Conservation (phyloP, 2,329 filamentous ascomycete genomes). For the Colletotrichum truncatum region DNA sequence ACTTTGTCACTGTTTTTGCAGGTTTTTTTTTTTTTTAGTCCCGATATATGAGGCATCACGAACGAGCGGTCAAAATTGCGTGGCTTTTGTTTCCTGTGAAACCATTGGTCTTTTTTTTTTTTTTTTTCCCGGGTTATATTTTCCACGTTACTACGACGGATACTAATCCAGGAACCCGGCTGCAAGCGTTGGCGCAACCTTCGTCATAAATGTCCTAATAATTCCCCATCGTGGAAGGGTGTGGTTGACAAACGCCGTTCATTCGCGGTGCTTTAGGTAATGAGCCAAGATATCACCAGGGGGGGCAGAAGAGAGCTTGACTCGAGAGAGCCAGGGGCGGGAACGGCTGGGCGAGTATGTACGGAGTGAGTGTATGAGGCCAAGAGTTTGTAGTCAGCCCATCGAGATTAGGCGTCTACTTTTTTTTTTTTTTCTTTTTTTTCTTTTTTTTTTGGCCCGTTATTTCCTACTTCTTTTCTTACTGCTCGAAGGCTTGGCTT, state of each 20-base stretch:
- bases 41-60: constrained; percentile 8
- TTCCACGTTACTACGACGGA: no score
- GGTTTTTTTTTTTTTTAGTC: no score
- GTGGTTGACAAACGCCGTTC: not conserved
- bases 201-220: not conserved
- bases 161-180: not conserved
- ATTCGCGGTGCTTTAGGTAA: constrained; percentile 8
- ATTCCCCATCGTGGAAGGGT: not conserved
- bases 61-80: constrained; percentile 3
- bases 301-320: not conserved
- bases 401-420: no score
- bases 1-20: no score
- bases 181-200: not conserved
- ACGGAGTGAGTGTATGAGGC: no score
- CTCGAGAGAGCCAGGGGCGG: not conserved
- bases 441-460: not conserved
- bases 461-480: no score
- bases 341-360: no score
- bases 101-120: not conserved
- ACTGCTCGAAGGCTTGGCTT: no score
- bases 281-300: not conserved
- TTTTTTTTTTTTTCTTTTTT: not conserved
- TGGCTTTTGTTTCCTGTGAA: not conserved
- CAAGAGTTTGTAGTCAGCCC: no score
- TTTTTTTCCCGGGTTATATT: no score